These are phyloP conservation scores for Scalesia atractyloides DNA, from an alignment of 129 eudicot genomes.

Conservation along the genomic window DNA sequence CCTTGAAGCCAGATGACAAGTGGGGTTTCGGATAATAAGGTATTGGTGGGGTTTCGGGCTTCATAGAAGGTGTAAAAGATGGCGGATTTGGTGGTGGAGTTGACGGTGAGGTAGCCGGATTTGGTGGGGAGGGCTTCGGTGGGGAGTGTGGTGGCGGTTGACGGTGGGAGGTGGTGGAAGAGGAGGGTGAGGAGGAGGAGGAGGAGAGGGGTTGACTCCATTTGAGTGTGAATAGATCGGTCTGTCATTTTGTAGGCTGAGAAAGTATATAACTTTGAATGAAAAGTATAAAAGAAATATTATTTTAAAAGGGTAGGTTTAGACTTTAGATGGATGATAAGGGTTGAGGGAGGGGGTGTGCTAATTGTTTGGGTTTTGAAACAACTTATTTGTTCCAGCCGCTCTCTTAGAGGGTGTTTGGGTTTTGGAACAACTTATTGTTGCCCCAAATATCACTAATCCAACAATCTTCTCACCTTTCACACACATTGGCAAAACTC, in stretches of 20 bases:
- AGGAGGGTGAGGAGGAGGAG: constrained; percentile 38
- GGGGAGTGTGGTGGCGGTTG: constrained; percentile 49
- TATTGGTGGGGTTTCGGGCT: constrained; percentile 46
- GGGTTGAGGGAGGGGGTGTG: too few species aligned
- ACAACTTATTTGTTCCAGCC: too few species aligned
- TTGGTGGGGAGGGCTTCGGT: constrained; percentile 78
- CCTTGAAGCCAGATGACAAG: constrained; percentile 93
- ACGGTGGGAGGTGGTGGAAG: constrained; percentile 22
- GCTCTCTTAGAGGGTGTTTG: too few species aligned
- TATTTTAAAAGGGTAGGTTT: too few species aligned
- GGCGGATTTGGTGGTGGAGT: constrained; percentile 71
- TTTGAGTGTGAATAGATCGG: not conserved
- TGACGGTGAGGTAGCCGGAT: constrained; percentile 83
- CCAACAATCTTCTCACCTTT: too few species aligned
- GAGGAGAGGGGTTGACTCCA: constrained; percentile 51
- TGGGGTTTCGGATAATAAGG: constrained; percentile 60
- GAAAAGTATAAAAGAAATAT: too few species aligned
- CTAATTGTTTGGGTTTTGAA: too few species aligned
- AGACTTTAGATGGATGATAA: too few species aligned
- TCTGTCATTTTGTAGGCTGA: not conserved
- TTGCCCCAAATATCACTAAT: too few species aligned
- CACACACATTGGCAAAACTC: too few species aligned
- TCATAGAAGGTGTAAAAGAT: constrained; percentile 86
- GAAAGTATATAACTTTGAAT: too few species aligned
- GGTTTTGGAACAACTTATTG: too few species aligned